Percentiles rank a stretch among this genome's conserved stretches.
These are phyloP conservation scores for Colletotrichum kahawae DNA, from an alignment of 2,329 filamentous ascomycete genomes.

Conservation along the genomic window DNA sequence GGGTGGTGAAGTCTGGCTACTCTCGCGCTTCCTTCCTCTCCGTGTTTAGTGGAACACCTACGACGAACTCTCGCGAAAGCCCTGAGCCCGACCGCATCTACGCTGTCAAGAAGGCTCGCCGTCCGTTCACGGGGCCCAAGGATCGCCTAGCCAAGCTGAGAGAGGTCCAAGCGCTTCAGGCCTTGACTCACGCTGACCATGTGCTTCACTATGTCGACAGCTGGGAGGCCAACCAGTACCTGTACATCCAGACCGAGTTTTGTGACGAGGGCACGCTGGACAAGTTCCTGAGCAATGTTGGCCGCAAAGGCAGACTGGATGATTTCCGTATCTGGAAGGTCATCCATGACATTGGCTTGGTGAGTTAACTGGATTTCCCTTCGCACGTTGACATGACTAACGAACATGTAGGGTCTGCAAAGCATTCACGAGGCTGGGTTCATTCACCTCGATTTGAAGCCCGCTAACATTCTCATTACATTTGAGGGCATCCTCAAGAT, in stretches of 20 bases:
- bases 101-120: slow-evolving; percentile 92
- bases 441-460: slow-evolving; percentile 85
- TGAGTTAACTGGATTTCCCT: slow-evolving; percentile 49
- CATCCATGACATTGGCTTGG: slow-evolving; percentile 81
- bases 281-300: slow-evolving; percentile 81
- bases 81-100: slow-evolving; percentile 69
- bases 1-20: slow-evolving; percentile 61
- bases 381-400: slow-evolving; percentile 19
- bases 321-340: slow-evolving; percentile 99
- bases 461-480: slow-evolving; percentile 82
- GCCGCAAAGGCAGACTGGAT: slow-evolving; percentile 84
- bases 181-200: slow-evolving; percentile 82
- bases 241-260: slow-evolving; percentile 98
- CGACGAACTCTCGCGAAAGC: slow-evolving; percentile 52
- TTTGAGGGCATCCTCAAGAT: slow-evolving; percentile 86
- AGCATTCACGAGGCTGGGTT: slow-evolving; percentile 90
- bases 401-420: slow-evolving; percentile 73
- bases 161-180: slow-evolving; percentile 80
- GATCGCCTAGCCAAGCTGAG: slow-evolving; percentile 85
- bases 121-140: slow-evolving; percentile 76
- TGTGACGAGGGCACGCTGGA: slow-evolving; percentile 94
- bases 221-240: slow-evolving; percentile 84
- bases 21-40: slow-evolving; percentile 26
- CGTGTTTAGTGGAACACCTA: slow-evolving; percentile 51
- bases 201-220: slow-evolving; percentile 82